Base-by-base conservation (phyloP, 225 moss, liverwort and hornwort species). In the Anthoceros angustus region DNA sequence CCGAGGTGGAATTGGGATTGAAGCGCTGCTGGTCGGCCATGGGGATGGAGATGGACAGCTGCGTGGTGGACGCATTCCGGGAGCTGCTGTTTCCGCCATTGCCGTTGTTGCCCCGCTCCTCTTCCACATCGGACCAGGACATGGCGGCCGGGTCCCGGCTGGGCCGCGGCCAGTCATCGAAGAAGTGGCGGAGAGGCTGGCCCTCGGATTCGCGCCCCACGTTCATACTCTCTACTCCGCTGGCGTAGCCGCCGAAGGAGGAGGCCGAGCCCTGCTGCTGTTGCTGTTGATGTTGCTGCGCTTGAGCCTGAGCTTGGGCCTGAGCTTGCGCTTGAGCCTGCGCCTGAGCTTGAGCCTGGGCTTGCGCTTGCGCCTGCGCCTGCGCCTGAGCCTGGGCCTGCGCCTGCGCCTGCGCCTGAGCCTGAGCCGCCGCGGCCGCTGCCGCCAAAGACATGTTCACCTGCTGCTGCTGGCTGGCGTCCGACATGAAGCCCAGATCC, bases 21-120 rank as follows among this genome's bases (percentile, higher is more conserved):
- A 15, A 55, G 6, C 55, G 55, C 10, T 32, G 32, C 32, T 20
- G 16, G 55, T 55, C 81, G 16, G 92, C 84, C 76, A 87, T 91
- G 49, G 98, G 98, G 72, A 98, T 98, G 70, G 98, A 98, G 63
- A 98, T 98, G 65, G 98, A 98, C 64, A 98, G 86, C 76, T 98
- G 98, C 66, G 98, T 98, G 71, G 91, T 95, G 55, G 83, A 85
- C 38, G 85, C 86, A 79, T 88, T 87, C 32, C 32, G 32, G 4
- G 32, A 32, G 32, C 32, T 32, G 32, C 32, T 32, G 32, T 32
- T 32, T 4, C 32, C 32, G 32, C 32, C 32, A 32, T 32, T 32
- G 32, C 69, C 61, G 25, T 76, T 72, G 71, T 78, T 81, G 41
- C 75, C 68, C 68, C 83, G 83, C 55, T 77, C 86, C 55, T 98